Conservation (phyloP, 2,329 filamentous ascomycete species). For the Trichoderma oligosporum region DNA sequence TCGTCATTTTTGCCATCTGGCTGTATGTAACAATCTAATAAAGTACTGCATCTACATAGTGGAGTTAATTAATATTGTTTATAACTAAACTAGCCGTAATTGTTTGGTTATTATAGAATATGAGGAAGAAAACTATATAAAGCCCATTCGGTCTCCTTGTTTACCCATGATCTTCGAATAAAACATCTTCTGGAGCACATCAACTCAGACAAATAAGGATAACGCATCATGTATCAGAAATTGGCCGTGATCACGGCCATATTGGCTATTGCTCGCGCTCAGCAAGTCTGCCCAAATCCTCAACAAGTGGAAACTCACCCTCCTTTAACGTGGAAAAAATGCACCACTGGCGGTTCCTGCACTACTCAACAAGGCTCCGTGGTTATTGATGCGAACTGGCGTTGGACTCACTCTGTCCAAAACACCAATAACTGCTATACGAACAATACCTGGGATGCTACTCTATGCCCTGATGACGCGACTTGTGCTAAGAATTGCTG, state of each 20-base stretch:
- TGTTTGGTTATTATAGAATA: not conserved
- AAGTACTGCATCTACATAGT: too few relatives aligned
- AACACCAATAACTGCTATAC: conserved; percentile 55
- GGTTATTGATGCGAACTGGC: conserved; percentile 59
- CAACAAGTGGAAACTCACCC: conserved; percentile 52
- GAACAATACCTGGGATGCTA: conserved; percentile 47
- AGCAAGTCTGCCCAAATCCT: conserved; percentile 49
- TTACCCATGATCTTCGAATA: not conserved
- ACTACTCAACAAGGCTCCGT: conserved; percentile 47
- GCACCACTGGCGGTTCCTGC: conserved; percentile 48
- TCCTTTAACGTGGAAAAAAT: conserved; percentile 50
- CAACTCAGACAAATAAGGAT: not conserved
- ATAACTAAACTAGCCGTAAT: not conserved
- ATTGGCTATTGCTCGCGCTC: conserved; percentile 36
- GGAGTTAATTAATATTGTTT: not conserved
- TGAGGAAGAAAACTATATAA: not conserved
- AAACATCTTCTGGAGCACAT: not conserved
- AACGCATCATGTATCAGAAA: conserved; percentile 16
- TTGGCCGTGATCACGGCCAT: conserved; percentile 22
- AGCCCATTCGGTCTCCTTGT: not conserved
- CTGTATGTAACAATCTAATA: too few relatives aligned
- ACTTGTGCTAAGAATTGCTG: conserved; percentile 49
- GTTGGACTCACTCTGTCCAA: conserved; percentile 51
- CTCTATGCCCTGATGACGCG: conserved; percentile 38
- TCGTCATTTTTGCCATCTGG: not conserved